Evolutionary conservation across 208 protist genomes (phyloP).

Genomic region (Acanthamoeba divionensis): DNA sequence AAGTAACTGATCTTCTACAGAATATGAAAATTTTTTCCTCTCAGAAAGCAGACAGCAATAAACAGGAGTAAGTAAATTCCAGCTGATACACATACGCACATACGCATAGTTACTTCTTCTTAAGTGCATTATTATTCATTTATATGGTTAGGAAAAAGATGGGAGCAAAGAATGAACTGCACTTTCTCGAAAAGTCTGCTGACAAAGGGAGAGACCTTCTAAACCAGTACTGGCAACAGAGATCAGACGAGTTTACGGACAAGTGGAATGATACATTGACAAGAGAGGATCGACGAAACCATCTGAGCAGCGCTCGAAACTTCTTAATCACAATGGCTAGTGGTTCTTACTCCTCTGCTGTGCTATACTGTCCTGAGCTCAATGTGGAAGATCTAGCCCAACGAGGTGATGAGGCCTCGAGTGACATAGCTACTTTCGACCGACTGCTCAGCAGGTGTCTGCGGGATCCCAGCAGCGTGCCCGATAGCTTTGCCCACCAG

Average conservation of each 20-base stretch:
- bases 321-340: slow-evolving; percentile 41
- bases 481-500: slow-evolving; percentile 25
- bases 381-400: slow-evolving; percentile 33
- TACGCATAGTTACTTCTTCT: no score
- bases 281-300: neutral
- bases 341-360: neutral
- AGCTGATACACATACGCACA: no score
- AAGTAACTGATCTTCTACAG: neutral
- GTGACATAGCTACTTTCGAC: no score
- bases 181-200: slow-evolving; percentile 47
- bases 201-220: slow-evolving; percentile 29
- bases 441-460: neutral
- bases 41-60: neutral
- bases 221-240: neutral
- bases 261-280: neutral
- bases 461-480: neutral
- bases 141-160: neutral
- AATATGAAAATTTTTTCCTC: slow-evolving; percentile 35
- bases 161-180: slow-evolving; percentile 51
- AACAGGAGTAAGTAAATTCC: neutral
- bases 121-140: no score
- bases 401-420: no score
- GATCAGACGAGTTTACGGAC: neutral
- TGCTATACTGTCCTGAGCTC: slow-evolving; percentile 47
- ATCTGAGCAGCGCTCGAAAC: neutral